Evolutionary conservation across 2,329 filamentous ascomycete species (phyloP).

Genomic region (Seiridium cupressi): DNA sequence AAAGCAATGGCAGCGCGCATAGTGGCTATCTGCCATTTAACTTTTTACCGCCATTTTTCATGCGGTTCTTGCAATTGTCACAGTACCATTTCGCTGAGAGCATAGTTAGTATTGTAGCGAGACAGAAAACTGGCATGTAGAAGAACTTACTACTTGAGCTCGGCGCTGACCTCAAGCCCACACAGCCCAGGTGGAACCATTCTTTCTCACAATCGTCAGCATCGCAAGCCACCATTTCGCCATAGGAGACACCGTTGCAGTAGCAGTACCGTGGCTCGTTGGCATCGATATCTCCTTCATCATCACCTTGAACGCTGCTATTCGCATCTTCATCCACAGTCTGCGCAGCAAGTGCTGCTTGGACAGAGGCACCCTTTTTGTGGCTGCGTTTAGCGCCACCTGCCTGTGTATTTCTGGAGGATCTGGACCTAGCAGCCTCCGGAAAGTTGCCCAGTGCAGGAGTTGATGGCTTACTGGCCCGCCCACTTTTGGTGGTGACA

Average conservation of each 20-base stretch:
- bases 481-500: conserved; percentile 61
- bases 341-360: conserved; percentile 34
- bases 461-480: conserved; percentile 66
- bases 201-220: conserved; percentile 69
- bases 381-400: conserved; percentile 51
- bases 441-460: conserved; percentile 60
- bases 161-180: conserved; percentile 76
- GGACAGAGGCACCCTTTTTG: conserved; percentile 53
- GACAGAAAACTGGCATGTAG: not conserved
- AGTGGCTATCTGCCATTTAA: conserved; percentile 40
- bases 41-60: conserved; percentile 57
- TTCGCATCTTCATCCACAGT: conserved; percentile 44
- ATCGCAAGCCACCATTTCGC: conserved; percentile 83
- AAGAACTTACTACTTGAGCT: conserved; percentile 65
- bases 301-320: conserved; percentile 41
- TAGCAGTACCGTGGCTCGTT: conserved; percentile 78
- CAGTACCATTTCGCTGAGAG: conserved; percentile 75
- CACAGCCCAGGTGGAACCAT: conserved; percentile 84
- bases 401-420: conserved; percentile 43
- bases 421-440: conserved; percentile 53
- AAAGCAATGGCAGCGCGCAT: not conserved
- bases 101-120: not conserved
- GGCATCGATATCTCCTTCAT: conserved; percentile 62
- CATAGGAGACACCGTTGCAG: conserved; percentile 77
- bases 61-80: conserved; percentile 70